phyloP scores from a whole-genome alignment of 805 yeast species.

The Metschnikowia arizonensis region DNA sequence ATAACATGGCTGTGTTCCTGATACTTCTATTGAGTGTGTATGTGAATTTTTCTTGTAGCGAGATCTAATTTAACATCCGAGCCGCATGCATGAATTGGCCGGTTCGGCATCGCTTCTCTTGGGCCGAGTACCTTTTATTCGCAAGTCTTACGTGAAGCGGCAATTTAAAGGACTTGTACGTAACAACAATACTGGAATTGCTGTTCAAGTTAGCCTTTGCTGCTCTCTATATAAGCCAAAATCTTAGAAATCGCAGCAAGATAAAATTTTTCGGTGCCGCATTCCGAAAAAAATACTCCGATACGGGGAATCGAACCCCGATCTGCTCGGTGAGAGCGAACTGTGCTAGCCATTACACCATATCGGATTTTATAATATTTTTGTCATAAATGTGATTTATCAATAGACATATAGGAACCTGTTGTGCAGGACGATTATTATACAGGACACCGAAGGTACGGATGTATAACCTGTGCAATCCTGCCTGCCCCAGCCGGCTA shows the following conservation, averaged over 20 bases:
- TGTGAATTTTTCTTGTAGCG: slow-evolving; percentile 1
- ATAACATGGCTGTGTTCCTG: slow-evolving; percentile 9
- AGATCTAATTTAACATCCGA: slow-evolving; percentile 2
- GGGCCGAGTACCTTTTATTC: not conserved
- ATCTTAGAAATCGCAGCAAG: no score
- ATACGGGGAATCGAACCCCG: slow-evolving; percentile 23
- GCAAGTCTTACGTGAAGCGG: not conserved
- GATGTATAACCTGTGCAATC: no score
- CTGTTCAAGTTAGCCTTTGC: no score
- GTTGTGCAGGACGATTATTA: no score
- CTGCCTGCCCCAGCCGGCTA: no score
- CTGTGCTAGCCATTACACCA: slow-evolving; percentile 21
- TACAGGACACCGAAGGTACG: no score
- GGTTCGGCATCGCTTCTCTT: not conserved
- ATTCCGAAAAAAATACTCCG: slow-evolving; percentile 13
- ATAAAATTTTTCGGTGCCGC: no score
- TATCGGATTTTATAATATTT: slow-evolving; percentile 14
- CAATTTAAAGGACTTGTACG: not conserved
- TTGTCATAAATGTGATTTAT: no score
- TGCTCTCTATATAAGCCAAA: no score
- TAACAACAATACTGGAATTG: no score
- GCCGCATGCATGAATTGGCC: slow-evolving; percentile 1
- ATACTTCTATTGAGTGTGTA: no score
- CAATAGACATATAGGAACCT: no score
- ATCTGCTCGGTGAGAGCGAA: slow-evolving; percentile 23